phyloP scores from a whole-genome alignment of 257 asterid species.

The Nicotiana obtusifolia region DNA sequence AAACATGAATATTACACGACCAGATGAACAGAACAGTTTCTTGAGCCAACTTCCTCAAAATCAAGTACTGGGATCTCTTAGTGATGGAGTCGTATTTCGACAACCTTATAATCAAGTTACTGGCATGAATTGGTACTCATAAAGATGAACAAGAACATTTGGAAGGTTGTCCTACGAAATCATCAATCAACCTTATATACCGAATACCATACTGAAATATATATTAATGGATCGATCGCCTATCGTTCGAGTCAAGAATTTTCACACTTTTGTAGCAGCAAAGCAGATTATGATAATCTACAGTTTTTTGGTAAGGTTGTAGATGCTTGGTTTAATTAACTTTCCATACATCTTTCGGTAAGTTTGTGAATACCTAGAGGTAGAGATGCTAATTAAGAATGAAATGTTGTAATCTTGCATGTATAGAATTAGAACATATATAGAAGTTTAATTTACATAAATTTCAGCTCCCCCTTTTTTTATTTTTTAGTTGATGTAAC shows the following conservation, averaged over 20 bases:
- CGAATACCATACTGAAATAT: too few species aligned
- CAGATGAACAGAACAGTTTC: not conserved
- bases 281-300: not conserved
- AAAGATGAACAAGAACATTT: not conserved
- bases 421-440: too few species aligned
- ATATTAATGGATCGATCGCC: too few species aligned
- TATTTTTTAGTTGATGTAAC: not conserved
- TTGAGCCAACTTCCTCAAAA: not conserved
- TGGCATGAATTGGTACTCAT: not conserved
- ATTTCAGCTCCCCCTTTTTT: not conserved
- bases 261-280: too few species aligned
- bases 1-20: not conserved
- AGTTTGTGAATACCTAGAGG: not conserved
- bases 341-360: not conserved
- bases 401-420: too few species aligned
- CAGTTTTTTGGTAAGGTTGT: not conserved
- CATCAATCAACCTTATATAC: too few species aligned
- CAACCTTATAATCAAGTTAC: slow-evolving; percentile 1
- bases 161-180: too few species aligned
- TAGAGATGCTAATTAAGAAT: not conserved
- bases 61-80: not conserved
- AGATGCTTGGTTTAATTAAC: not conserved
- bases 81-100: not conserved
- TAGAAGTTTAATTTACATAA: not conserved
- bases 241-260: too few species aligned